Conservation (phyloP, 352 stramenopile genomes). For the Globisporangium iwayamae region DNA sequence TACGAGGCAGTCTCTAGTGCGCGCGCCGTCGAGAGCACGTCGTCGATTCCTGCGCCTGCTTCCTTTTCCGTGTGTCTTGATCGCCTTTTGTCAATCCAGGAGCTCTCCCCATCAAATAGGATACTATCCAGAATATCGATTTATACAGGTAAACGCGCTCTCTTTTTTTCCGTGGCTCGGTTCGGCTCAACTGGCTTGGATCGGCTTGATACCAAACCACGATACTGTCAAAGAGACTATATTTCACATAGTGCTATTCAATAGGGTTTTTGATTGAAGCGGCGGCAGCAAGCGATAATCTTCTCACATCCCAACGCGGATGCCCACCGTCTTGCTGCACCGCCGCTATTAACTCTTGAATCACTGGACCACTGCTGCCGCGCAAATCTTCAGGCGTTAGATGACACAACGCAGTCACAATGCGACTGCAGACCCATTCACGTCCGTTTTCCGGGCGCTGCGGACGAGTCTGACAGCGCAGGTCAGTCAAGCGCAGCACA, state of each 20-base stretch:
- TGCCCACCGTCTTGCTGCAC: background rate
- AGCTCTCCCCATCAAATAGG: too few species aligned
- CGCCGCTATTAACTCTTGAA: background rate
- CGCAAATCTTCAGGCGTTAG: too few species aligned
- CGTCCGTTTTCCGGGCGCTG: conserved; percentile 13
- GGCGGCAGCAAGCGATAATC: background rate
- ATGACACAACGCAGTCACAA: background rate
- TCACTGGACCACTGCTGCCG: background rate
- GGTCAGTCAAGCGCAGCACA: background rate
- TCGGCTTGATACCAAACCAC: background rate
- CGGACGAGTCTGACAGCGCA: conserved; percentile 13
- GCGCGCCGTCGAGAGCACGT: background rate
- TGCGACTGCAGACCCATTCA: background rate
- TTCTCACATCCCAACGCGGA: background rate
- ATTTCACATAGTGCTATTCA: background rate
- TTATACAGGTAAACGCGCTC: background rate
- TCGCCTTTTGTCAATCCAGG: too few species aligned
- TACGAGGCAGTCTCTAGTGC: background rate
- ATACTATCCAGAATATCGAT: background rate
- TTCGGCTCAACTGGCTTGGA: background rate
- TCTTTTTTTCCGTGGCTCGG: background rate
- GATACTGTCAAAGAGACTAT: background rate
- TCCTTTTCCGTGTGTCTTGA: background rate
- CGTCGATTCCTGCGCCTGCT: background rate
- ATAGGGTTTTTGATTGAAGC: background rate